A percentile compares a stretch with the other conserved stretches of the same genome.
phyloP scores from a whole-genome alignment of 148 eudicot genomes.

The Nepenthes gracilis region DNA sequence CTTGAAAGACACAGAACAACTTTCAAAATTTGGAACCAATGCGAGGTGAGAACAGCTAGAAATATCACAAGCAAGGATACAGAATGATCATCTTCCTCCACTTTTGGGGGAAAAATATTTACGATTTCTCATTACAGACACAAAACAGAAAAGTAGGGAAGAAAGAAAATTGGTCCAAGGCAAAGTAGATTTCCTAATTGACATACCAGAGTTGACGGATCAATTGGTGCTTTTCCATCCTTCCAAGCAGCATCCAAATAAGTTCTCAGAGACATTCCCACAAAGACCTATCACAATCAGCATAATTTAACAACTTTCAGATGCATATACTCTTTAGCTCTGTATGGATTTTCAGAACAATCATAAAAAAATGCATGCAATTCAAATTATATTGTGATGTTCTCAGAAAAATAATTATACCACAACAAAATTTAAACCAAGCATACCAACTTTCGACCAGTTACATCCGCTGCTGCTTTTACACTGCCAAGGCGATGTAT shows the following conservation, averaged over 20 bases:
- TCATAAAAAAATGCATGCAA: not conserved
- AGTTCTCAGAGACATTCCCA: constrained; percentile 91
- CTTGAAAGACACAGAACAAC: too few relatives aligned
- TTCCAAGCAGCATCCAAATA: constrained; percentile 97
- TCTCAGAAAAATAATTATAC: not conserved
- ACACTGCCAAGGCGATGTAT: constrained; percentile 98
- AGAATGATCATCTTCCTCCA: too few relatives aligned
- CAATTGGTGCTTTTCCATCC: constrained; percentile 96
- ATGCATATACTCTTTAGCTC: not conserved
- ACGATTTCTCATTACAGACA: not conserved
- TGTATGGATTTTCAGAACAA: not conserved
- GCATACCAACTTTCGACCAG: constrained; percentile 90
- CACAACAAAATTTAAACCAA: constrained; percentile 4
- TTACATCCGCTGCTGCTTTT: constrained; percentile 95
- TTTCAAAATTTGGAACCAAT: not conserved
- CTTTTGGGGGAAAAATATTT: not conserved
- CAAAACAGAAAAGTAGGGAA: constrained; percentile 1
- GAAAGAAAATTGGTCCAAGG: not conserved
- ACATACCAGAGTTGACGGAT: constrained; percentile 92
- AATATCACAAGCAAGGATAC: not conserved
- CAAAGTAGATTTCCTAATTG: not conserved
- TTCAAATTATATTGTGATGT: too few relatives aligned
- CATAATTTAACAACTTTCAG: constrained; percentile 4
- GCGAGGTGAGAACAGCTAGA: constrained; percentile 1
- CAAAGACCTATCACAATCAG: constrained; percentile 53